These are phyloP conservation scores for Adansonia gregorii DNA, from an alignment of 441 rosid species.

Conservation along the genomic window DNA sequence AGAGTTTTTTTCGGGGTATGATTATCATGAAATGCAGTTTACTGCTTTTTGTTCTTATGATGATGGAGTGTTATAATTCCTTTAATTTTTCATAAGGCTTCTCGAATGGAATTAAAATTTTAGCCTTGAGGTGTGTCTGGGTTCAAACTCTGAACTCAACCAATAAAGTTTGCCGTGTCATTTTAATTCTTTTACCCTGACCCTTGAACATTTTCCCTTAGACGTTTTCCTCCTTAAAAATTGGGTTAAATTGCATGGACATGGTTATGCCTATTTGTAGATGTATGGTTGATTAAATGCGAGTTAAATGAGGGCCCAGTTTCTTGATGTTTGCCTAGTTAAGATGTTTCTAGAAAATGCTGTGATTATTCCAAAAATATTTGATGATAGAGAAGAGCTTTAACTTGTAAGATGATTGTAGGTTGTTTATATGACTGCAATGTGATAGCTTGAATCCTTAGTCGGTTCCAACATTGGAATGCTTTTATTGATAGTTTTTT, in stretches of 20 bases:
- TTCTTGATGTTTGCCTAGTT: neutral
- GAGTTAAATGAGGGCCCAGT: neutral
- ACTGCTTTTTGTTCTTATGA: constrained; percentile 12
- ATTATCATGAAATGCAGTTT: constrained; percentile 1
- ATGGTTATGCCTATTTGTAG: neutral
- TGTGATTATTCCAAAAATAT: neutral
- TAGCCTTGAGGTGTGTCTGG: neutral
- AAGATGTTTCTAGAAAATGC: neutral
- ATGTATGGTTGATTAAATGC: neutral
- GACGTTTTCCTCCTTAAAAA: neutral
- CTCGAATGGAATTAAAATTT: neutral
- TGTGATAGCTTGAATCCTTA: neutral
- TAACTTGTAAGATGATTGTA: neutral
- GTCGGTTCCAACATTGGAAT: neutral
- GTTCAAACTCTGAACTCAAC: neutral
- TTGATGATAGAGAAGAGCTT: constrained; percentile 1
- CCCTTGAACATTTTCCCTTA: neutral
- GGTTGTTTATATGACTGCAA: neutral
- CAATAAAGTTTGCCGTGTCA: neutral
- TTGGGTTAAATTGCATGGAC: neutral
- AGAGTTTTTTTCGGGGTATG: constrained; percentile 90
- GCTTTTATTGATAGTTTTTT: neutral
- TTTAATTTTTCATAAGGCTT: neutral
- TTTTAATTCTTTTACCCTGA: neutral
- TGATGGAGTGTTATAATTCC: neutral